Conservation (phyloP, 192 early-diverging fungal species). For the Coemansia sp. region DNA sequence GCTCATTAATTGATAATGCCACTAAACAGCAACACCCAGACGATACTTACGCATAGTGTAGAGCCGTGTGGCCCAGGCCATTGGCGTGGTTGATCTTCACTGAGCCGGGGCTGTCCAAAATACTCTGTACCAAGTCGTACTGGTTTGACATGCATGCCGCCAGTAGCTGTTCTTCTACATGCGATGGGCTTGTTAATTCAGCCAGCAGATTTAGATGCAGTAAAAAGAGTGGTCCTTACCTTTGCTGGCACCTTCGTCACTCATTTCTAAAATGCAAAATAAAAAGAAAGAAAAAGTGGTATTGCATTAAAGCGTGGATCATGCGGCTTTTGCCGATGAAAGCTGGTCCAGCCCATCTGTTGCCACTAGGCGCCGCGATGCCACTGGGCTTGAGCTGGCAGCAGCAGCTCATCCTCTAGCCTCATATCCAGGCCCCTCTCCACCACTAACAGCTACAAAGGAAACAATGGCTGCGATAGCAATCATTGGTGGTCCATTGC, state of each 20-base stretch:
- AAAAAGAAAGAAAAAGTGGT: not conserved
- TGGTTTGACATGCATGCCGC: slow-evolving; percentile 72
- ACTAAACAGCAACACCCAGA: not conserved
- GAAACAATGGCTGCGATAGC: too few species aligned
- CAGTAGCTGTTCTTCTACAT: slow-evolving; percentile 66
- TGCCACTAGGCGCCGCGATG: slow-evolving; percentile 69
- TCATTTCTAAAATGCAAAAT: slow-evolving; percentile 19
- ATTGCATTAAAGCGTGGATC: slow-evolving; percentile 23
- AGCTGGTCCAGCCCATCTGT: slow-evolving; percentile 67
- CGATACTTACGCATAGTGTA: slow-evolving; percentile 62
- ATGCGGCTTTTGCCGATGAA: slow-evolving; percentile 55
- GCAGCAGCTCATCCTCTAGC: slow-evolving; percentile 77
- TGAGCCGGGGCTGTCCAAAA: slow-evolving; percentile 50
- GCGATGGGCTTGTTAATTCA: not conserved
- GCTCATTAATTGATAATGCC: too few species aligned
- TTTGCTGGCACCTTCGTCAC: slow-evolving; percentile 24
- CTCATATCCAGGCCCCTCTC: slow-evolving; percentile 96
- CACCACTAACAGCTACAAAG: too few species aligned
- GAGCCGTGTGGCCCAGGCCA: slow-evolving; percentile 61
- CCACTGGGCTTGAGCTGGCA: slow-evolving; percentile 60
- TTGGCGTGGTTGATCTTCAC: slow-evolving; percentile 64
- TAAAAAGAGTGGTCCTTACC: slow-evolving; percentile 12
- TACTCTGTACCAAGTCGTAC: slow-evolving; percentile 60
- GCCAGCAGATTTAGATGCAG: slow-evolving; percentile 1
- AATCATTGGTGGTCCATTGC: too few species aligned